A percentile compares a stretch with the other conserved stretches of the same genome.
Conservation (phyloP, 2,329 filamentous ascomycete genomes). For the Stylonectria norvegica region DNA sequence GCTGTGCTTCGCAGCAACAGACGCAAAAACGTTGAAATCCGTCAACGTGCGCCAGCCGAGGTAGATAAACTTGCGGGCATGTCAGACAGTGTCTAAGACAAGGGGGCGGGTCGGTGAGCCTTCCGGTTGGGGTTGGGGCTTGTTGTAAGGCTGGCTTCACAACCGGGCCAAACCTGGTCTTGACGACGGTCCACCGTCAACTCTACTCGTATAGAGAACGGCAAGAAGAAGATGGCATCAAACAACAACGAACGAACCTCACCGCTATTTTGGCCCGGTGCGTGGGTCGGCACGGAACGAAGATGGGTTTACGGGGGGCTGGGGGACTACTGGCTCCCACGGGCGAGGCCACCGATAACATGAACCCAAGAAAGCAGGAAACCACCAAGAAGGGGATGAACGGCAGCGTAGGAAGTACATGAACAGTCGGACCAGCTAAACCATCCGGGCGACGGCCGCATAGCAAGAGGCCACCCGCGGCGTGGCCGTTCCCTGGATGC, state of each 20-base stretch:
- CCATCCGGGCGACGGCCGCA: conserved; percentile 22
- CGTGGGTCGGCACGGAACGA: not conserved
- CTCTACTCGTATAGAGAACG: not conserved
- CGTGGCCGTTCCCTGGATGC: conserved; percentile 16
- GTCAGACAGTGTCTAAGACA: conserved; percentile 7
- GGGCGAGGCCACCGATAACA: conserved; percentile 5
- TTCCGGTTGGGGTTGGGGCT: not conserved
- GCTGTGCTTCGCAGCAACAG: too few species aligned
- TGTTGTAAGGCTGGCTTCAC: too few species aligned
- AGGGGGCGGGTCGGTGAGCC: not conserved
- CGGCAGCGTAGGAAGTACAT: not conserved
- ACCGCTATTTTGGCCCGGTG: conserved; percentile 5
- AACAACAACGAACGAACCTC: not conserved
- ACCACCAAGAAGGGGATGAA: not conserved
- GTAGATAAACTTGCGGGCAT: not conserved
- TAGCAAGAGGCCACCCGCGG: conserved; percentile 23
- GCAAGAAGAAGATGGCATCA: too few species aligned
- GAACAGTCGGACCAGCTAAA: too few species aligned
- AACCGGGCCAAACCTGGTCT: too few species aligned
- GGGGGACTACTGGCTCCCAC: not conserved
- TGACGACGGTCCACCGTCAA: too few species aligned
- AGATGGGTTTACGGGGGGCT: not conserved
- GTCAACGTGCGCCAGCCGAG: not conserved
- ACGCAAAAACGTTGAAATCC: too few species aligned
- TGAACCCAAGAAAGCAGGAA: conserved; percentile 7